A percentile compares a stretch with the other conserved stretches of the same genome.
These are phyloP conservation scores for Drosera spatulata DNA, from an alignment of 179 eudicot species.

Conservation along the genomic window DNA sequence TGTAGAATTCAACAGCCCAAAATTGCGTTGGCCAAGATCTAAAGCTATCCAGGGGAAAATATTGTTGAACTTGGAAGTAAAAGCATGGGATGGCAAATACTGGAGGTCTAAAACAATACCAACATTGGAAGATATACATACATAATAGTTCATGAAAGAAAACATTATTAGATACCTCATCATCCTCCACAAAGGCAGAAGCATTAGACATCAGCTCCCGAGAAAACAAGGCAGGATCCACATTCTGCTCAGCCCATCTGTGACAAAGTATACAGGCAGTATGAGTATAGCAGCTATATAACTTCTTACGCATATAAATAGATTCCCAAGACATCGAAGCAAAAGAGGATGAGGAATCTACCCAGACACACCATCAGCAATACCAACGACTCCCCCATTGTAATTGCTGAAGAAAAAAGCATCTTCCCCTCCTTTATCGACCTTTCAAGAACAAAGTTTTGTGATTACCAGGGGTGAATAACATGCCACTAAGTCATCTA, in stretches of 20 bases:
- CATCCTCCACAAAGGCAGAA: constrained; percentile 53
- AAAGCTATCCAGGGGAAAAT: not conserved
- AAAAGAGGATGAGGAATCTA: constrained; percentile 10
- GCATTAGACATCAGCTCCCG: constrained; percentile 64
- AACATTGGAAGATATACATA: too few species aligned
- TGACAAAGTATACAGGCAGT: not conserved
- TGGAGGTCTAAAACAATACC: too few species aligned
- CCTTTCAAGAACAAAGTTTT: constrained; percentile 25
- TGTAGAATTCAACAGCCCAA: constrained; percentile 15
- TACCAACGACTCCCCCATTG: constrained; percentile 66
- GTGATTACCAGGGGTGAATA: too few species aligned
- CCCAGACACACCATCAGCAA: constrained; percentile 99
- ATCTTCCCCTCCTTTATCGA: constrained; percentile 89
- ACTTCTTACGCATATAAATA: too few species aligned
- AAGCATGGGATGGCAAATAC: too few species aligned
- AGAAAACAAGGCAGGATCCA: constrained; percentile 80
- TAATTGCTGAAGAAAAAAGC: constrained; percentile 72
- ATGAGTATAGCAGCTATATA: not conserved
- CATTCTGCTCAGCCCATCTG: constrained; percentile 86
- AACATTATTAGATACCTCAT: constrained; percentile 36
- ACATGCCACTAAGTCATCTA: too few species aligned
- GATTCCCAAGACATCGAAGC: not conserved
- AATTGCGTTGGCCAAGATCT: not conserved
- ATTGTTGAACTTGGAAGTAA: too few species aligned
- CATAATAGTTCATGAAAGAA: too few species aligned